Conservation (phyloP, 805 yeast genomes). For the Saturnispora serradocipensis region DNA sequence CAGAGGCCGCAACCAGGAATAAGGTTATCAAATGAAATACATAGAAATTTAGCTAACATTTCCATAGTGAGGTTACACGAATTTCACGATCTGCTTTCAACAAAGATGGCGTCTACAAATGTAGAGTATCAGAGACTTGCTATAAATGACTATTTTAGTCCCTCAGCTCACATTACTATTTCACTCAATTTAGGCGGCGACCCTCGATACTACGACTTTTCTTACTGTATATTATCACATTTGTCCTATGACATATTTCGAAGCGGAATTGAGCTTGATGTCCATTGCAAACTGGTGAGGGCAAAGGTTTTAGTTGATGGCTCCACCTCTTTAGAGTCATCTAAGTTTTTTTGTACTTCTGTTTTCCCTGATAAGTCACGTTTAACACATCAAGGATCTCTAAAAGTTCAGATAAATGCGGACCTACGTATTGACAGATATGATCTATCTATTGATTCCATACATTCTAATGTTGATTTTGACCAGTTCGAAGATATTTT, state of each 20-base stretch:
- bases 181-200: conserved; percentile 38
- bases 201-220: conserved; percentile 52
- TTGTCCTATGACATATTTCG: conserved; percentile 45
- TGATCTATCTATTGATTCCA: conserved; percentile 44
- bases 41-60: conserved; percentile 33
- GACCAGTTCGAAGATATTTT: conserved; percentile 33
- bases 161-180: conserved; percentile 39
- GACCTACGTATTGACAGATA: conserved; percentile 62
- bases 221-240: conserved; percentile 55
- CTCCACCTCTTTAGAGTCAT: conserved; percentile 43
- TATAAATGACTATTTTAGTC: conserved; percentile 43
- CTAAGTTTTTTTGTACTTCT: conserved; percentile 38
- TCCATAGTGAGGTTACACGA: conserved; percentile 45
- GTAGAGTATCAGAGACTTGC: conserved; percentile 43
- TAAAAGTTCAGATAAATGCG: conserved; percentile 54
- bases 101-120: conserved; percentile 31
- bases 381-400: conserved; percentile 51
- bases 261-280: conserved; percentile 44
- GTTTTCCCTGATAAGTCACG: conserved; percentile 64
- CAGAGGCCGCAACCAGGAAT: conserved; percentile 7
- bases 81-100: conserved; percentile 34
- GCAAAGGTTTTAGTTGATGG: conserved; percentile 48
- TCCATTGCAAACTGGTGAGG: conserved; percentile 38
- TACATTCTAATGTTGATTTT: conserved; percentile 37
- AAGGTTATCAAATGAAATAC: conserved; percentile 16